Conservation (phyloP, 2,329 filamentous ascomycete genomes). For the Alternaria arbusti region DNA sequence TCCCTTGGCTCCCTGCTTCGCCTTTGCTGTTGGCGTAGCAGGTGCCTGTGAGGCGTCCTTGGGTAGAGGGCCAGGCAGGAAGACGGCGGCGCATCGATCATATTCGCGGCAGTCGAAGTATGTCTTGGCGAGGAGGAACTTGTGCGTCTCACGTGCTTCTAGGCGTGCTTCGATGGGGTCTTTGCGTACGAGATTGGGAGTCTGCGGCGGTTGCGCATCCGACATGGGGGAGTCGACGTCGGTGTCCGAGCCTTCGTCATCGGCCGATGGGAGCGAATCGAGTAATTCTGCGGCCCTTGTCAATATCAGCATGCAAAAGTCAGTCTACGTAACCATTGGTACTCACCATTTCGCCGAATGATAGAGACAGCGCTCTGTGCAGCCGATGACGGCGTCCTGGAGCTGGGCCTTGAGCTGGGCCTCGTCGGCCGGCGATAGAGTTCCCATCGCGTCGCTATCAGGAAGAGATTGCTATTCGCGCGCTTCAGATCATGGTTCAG, state of each 20-base stretch:
- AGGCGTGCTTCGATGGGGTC: slow-evolving; percentile 76
- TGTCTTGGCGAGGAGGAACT: slow-evolving; percentile 88
- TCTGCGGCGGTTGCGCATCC: slow-evolving; percentile 54
- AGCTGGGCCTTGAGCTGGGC: slow-evolving; percentile 74
- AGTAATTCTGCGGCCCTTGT: slow-evolving; percentile 91
- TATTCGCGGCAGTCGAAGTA: slow-evolving; percentile 96
- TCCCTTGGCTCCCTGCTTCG: slow-evolving; percentile 60
- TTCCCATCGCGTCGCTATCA: slow-evolving; percentile 11
- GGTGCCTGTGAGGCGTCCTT: slow-evolving; percentile 65
- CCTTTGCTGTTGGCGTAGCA: slow-evolving; percentile 39
- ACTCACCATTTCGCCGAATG: slow-evolving; percentile 92
- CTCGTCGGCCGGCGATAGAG: slow-evolving; percentile 51
- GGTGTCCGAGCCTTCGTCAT: slow-evolving; percentile 64
- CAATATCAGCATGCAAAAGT: slow-evolving; percentile 31
- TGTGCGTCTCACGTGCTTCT: slow-evolving; percentile 79
- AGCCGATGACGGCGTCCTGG: slow-evolving; percentile 86
- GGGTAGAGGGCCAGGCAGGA: slow-evolving; percentile 81
- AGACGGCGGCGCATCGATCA: slow-evolving; percentile 89
- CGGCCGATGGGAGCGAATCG: slow-evolving; percentile 72
- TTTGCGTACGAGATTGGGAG: slow-evolving; percentile 56
- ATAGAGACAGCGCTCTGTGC: slow-evolving; percentile 92
- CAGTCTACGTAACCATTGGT: not conserved
- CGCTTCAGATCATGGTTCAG: not conserved
- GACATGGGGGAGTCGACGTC: slow-evolving; percentile 67
- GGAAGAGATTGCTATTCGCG: not conserved